Base-by-base conservation (phyloP, 192 early-diverging fungal species). In the Linnemannia schmuckeri region DNA sequence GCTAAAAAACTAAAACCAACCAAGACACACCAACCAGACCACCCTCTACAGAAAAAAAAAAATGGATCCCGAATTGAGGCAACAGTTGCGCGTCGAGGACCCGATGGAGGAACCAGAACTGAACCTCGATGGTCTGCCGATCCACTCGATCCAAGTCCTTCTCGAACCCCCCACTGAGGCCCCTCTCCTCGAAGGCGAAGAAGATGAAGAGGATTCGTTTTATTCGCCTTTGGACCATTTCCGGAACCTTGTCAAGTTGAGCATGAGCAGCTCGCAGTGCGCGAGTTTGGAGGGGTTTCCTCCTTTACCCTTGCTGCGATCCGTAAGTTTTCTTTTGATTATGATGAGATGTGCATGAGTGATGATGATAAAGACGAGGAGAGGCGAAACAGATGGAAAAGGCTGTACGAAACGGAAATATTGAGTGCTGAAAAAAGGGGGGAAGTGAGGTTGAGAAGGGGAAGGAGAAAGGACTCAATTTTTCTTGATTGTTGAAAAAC, bases 201-300 rank as follows among this genome's bases (percentile, higher is more conserved):
- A 76, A 12, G 87, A 83, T 0, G 83, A 85, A 17, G 86, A 88
- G 0, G 87, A 83, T 33, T 33, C 3, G n/a, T 82, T 80, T 27
- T 88, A 83, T 73, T 82, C 87, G 6, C 87, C 87, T 22, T 44
- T 88, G 80, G 74, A 88, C 46, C 77, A 88, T 12, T 88, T 88
- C 78, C 81, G 77, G 46, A 83, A 88, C 78, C 70, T 88, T 15
- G 81, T 80, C 40, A 78, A 72, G 63, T 30, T 88, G 47, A 88
- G 76, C 77, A 82, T 88, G 81, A 88, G 47, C 33, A 80, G 69
- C 47, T 61, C 70, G 7, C 81, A 88, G 52, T 88, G 87, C 63
- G 44, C 73, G 44, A 72, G 75, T 35, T 52, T 88, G 44, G 77
- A 74, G 10, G 81, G 77, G 7, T 88, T 88, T 69, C 87, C 87